Conservation (phyloP, 768 basidiomycete genomes). For the Xanthoconium purpureum region DNA sequence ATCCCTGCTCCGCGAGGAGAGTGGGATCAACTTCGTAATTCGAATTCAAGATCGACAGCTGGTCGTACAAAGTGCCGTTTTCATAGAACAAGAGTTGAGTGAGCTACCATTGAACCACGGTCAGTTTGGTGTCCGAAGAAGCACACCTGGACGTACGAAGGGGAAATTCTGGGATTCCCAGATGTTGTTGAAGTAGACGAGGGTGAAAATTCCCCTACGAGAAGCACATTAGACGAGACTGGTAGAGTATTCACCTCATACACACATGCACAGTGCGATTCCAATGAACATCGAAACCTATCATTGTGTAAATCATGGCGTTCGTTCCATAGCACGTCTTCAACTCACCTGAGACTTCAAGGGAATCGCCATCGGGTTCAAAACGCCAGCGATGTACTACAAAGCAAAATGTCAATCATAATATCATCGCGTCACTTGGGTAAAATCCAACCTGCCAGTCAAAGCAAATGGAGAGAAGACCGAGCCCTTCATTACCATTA, state of each 20-base stretch:
- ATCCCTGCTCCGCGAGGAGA: constrained; percentile 43
- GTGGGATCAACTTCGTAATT: constrained; percentile 38
- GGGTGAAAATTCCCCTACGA: constrained; percentile 31
- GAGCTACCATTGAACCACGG: neutral
- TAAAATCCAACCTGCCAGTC: constrained; percentile 52
- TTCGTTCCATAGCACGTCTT: too few species aligned
- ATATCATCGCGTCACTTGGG: neutral
- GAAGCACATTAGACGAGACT: neutral
- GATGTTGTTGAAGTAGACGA: constrained; percentile 45
- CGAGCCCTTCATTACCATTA: constrained; percentile 62
- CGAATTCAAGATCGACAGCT: neutral
- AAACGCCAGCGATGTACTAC: constrained; percentile 25
- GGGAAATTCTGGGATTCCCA: constrained; percentile 62
- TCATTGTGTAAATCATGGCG: neutral
- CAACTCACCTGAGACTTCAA: constrained; percentile 44
- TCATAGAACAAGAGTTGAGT: constrained; percentile 1
- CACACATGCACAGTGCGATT: constrained; percentile 50
- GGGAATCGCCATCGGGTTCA: constrained; percentile 53
- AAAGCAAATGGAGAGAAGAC: constrained; percentile 53
- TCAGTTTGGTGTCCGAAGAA: neutral
- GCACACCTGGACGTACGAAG: constrained; percentile 34
- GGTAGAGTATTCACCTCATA: neutral
- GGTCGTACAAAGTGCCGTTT: neutral
- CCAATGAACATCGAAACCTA: constrained; percentile 48
- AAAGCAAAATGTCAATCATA: neutral